phyloP scores from a whole-genome alignment of 768 basidiomycete species.

The Psilocybe cubensis region DNA sequence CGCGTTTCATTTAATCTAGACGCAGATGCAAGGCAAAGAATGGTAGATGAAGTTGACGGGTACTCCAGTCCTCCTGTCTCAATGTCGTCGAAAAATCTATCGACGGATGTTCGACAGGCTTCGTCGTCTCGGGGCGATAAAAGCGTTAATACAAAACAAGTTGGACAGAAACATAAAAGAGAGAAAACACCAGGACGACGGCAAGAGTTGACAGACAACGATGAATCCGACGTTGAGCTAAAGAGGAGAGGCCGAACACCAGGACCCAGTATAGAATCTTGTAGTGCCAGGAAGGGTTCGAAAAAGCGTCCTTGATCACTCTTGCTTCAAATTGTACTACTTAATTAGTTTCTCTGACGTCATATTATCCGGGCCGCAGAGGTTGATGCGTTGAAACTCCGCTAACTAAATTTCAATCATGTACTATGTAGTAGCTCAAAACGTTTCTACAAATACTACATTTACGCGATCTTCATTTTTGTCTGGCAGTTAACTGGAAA shows the following conservation, averaged over 20 bases:
- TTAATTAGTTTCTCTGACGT: neutral
- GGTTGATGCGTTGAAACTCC: neutral
- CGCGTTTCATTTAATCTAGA: slow-evolving; percentile 59
- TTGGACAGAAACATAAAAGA: slow-evolving; percentile 1
- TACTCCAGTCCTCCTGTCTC: slow-evolving; percentile 6
- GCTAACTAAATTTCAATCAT: neutral
- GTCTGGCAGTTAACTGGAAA: neutral
- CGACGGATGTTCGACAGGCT: neutral
- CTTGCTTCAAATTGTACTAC: too few species aligned
- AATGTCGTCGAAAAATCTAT: slow-evolving; percentile 1
- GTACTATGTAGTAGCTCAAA: neutral
- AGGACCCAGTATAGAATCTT: slow-evolving; percentile 20
- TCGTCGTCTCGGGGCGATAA: neutral
- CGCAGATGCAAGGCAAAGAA: slow-evolving; percentile 24
- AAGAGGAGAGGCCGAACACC: slow-evolving; percentile 32
- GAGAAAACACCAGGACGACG: neutral
- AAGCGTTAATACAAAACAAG: neutral
- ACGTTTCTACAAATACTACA: too few species aligned
- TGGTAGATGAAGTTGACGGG: slow-evolving; percentile 9
- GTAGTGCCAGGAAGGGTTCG: too few species aligned
- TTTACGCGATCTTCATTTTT: neutral
- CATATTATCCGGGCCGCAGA: neutral
- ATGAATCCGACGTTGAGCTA: slow-evolving; percentile 2
- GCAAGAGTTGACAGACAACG: neutral
- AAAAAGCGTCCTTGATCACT: too few species aligned